A percentile compares a stretch with the other conserved stretches of the same genome.
phyloP scores from a whole-genome alignment of 345 rosid species.

The Citrus maxima region DNA sequence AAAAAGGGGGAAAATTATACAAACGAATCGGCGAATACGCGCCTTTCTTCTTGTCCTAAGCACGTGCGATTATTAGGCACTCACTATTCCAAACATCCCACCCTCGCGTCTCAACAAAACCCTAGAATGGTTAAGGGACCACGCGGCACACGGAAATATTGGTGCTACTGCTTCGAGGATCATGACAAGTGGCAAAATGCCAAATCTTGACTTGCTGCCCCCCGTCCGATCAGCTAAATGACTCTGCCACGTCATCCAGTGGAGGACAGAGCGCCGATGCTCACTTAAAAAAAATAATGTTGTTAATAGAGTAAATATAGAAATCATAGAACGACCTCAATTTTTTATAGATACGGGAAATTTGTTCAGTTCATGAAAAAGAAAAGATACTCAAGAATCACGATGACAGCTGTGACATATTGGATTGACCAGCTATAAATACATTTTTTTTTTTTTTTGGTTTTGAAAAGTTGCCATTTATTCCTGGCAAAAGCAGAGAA shows the following conservation, averaged over 20 bases:
- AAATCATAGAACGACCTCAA: neutral
- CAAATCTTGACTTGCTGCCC: neutral
- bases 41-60: slow-evolving; percentile 1
- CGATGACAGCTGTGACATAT: neutral
- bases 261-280: no score
- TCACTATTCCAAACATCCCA: no score
- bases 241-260: neutral
- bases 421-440: no score
- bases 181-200: slow-evolving; percentile 7
- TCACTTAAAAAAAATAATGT: no score
- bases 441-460: no score
- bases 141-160: neutral
- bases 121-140: neutral
- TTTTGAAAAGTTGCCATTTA: no score
- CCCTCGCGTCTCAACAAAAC: neutral
- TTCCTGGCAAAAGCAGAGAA: neutral
- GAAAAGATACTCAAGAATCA: neutral
- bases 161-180: neutral
- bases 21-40: slow-evolving; percentile 1
- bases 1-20: neutral
- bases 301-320: neutral
- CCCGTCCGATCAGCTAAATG: neutral
- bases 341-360: no score
- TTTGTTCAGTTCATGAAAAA: neutral
- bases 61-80: slow-evolving; percentile 3